Percentiles rank a stretch among this genome's conserved stretches.
Evolutionary conservation across 371 early-diverging fungal genomes (phyloP).

Genomic region (Aphelidium insulamus): DNA sequence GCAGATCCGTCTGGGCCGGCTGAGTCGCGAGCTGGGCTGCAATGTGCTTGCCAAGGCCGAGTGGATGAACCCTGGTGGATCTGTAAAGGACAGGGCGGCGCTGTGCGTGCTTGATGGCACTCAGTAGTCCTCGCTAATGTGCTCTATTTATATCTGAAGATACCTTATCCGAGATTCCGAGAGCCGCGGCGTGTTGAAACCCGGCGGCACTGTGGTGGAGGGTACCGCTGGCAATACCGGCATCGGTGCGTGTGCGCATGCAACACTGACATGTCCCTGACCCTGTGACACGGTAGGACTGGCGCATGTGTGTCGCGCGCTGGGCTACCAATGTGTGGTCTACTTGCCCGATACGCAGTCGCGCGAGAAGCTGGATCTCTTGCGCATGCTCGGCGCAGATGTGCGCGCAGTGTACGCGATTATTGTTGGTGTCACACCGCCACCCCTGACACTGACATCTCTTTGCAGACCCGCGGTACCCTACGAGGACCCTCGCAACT

Average conservation of each 20-base stretch:
- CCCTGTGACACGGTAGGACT: constrained; percentile 73
- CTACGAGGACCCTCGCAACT: constrained; percentile 75
- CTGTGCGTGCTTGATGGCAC: constrained; percentile 79
- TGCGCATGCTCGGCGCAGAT: constrained; percentile 77
- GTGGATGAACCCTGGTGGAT: constrained; percentile 96
- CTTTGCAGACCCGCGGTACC: constrained; percentile 80
- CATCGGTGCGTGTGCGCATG: background rate
- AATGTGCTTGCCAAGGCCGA: constrained; percentile 83
- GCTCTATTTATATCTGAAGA: constrained; percentile 1
- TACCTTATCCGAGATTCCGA: background rate
- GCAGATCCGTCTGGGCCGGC: constrained; percentile 41
- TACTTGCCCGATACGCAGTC: constrained; percentile 87
- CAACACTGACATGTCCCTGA: background rate
- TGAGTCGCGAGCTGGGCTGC: constrained; percentile 65
- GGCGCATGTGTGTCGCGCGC: constrained; percentile 82
- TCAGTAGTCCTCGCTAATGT: constrained; percentile 31
- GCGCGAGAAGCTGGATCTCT: constrained; percentile 78
- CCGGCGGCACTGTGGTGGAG: constrained; percentile 87
- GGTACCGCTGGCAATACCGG: constrained; percentile 56
- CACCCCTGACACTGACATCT: too few species aligned
- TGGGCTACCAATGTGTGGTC: constrained; percentile 86
- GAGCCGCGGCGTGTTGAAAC: constrained; percentile 36
- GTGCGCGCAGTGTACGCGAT: too few species aligned
- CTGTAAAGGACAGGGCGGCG: constrained; percentile 90
- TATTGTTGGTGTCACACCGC: too few species aligned